These are phyloP conservation scores for Penicillium herquei DNA, from an alignment of 495 filamentous ascomycete species.

Conservation along the genomic window DNA sequence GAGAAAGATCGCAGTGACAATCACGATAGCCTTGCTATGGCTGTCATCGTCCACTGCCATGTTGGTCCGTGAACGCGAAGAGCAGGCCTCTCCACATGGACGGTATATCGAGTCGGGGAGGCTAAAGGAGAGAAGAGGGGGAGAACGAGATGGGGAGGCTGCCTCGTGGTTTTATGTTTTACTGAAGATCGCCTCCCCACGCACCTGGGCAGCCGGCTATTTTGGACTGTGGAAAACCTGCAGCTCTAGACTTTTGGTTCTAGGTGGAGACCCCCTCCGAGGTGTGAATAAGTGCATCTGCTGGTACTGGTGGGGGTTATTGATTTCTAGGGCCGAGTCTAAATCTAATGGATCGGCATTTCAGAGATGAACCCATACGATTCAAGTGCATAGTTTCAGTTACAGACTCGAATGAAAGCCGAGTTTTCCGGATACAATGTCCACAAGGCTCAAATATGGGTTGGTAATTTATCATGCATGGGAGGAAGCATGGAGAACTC, in stretches of 20 bases:
- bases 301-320: slow-evolving; percentile 16
- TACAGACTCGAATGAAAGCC: neutral
- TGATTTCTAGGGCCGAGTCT: slow-evolving; percentile 18
- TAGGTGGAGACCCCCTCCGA: slow-evolving; percentile 6
- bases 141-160: neutral
- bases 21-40: slow-evolving; percentile 26
- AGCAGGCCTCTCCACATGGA: slow-evolving; percentile 12
- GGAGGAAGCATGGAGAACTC: neutral
- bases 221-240: slow-evolving; percentile 4
- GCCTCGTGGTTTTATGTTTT: slow-evolving; percentile 20
- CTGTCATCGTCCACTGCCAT: slow-evolving; percentile 19
- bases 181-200: slow-evolving; percentile 12
- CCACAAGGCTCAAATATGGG: no score
- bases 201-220: slow-evolving; percentile 10
- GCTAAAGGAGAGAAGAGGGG: neutral
- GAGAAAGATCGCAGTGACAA: slow-evolving; percentile 32
- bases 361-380: neutral
- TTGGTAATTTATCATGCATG: no score
- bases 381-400: neutral
- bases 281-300: neutral
- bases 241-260: slow-evolving; percentile 14
- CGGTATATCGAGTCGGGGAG: neutral
- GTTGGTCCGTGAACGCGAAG: neutral
- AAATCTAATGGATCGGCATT: slow-evolving; percentile 14
- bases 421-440: neutral